Evolutionary conservation across 1,284 basidiomycete genomes (phyloP).

Genomic region (Lentinula novae-zelandiae): DNA sequence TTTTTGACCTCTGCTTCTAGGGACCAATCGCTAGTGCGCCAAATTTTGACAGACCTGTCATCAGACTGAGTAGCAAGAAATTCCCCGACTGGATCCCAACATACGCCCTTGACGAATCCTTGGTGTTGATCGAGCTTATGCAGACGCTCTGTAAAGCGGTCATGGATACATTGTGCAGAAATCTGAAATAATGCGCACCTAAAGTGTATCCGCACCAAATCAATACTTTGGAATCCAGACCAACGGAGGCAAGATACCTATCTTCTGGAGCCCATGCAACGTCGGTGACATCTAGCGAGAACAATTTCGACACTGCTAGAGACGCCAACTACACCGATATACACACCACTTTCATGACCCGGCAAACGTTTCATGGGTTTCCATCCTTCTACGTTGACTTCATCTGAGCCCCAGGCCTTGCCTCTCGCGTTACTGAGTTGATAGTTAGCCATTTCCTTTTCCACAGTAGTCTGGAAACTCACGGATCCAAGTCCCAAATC

Average conservation of each 20-base stretch:
- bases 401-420: slow-evolving; percentile 88
- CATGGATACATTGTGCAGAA: slow-evolving; percentile 1
- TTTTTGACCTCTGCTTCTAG: slow-evolving; percentile 82
- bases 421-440: slow-evolving; percentile 66
- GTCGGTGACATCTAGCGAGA: slow-evolving; percentile 81
- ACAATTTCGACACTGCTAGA: not conserved
- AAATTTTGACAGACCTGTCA: slow-evolving; percentile 94
- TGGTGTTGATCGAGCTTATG: slow-evolving; percentile 85
- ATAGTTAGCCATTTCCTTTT: not conserved
- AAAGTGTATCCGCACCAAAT: slow-evolving; percentile 92
- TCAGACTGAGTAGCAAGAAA: slow-evolving; percentile 97
- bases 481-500: slow-evolving; percentile 98
- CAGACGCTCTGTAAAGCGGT: slow-evolving; percentile 58
- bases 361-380: slow-evolving; percentile 88
- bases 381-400: slow-evolving; percentile 97
- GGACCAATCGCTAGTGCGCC: slow-evolving; percentile 92
- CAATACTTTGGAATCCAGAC: slow-evolving; percentile 86
- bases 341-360: slow-evolving; percentile 87
- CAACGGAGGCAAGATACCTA: slow-evolving; percentile 90
- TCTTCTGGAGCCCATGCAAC: slow-evolving; percentile 94
- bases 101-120: slow-evolving; percentile 98
- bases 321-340: not conserved
- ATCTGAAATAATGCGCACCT: slow-evolving; percentile 41
- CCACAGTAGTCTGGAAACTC: slow-evolving; percentile 30
- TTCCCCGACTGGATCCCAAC: slow-evolving; percentile 97